phyloP scores from a whole-genome alignment of 139 green algal species.

The Desmodesmus armatus region DNA sequence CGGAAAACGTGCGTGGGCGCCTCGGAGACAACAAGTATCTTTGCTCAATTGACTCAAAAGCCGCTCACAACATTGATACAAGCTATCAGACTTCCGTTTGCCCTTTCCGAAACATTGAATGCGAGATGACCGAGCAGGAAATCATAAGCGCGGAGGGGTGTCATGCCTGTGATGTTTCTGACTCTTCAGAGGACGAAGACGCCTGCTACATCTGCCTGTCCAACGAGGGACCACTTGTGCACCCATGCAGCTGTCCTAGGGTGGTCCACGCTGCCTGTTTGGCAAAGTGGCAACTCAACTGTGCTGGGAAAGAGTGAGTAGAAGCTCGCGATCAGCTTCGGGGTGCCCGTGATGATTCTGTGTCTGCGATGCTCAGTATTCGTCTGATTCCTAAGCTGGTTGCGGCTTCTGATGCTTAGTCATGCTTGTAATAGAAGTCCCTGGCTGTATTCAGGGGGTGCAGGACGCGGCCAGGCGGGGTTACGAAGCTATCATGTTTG shows the following conservation, averaged over 20 bases:
- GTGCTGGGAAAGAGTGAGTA: conserved; percentile 45
- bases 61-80: no score
- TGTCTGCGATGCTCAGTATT: neutral
- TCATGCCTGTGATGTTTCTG: no score
- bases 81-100: no score
- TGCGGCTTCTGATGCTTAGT: neutral
- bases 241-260: conserved; percentile 50
- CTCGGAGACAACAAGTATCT: no score
- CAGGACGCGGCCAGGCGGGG: neutral
- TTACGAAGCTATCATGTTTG: neutral
- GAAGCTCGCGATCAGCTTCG: neutral
- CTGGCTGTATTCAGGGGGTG: neutral
- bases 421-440: neutral
- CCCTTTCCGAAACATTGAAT: no score
- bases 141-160: no score
- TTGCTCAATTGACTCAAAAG: no score
- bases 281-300: conserved; percentile 55
- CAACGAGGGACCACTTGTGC: conserved; percentile 33
- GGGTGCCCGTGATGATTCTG: neutral
- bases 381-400: neutral
- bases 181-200: conserved; percentile 36
- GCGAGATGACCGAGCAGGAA: no score
- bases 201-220: conserved; percentile 58
- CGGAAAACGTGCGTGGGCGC: no score
- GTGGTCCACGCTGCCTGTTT: conserved; percentile 46